phyloP scores from a whole-genome alignment of 345 rosid species.

The Rhodamnia argentea region DNA sequence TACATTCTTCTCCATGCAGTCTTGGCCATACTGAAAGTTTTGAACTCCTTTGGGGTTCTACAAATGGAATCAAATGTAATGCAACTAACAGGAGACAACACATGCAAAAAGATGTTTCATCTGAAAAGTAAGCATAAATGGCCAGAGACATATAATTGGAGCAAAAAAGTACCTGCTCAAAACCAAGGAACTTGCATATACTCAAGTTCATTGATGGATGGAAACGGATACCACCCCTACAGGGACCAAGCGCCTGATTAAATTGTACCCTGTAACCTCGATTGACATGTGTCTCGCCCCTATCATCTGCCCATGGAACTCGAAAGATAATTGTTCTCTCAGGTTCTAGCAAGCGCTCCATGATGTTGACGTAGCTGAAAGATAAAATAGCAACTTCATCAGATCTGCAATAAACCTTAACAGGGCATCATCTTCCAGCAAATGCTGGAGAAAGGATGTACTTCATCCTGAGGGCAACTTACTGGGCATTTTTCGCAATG shows the following conservation, averaged over 20 bases:
- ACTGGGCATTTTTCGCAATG: conserved; percentile 92
- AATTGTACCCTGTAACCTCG: conserved; percentile 96
- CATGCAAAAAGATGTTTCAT: neutral
- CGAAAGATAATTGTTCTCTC: conserved; percentile 89
- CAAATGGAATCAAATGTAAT: neutral
- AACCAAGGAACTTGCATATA: conserved; percentile 86
- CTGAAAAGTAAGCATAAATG: neutral
- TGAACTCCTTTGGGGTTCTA: neutral
- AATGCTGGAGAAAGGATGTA: conserved; percentile 15
- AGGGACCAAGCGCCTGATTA: conserved; percentile 93
- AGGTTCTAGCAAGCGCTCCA: conserved; percentile 94
- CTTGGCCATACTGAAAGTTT: neutral
- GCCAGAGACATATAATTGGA: neutral
- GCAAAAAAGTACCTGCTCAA: conserved; percentile 65
- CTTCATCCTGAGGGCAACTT: conserved; percentile 27
- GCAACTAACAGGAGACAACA: neutral
- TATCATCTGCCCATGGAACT: conserved; percentile 98
- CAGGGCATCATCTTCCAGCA: neutral
- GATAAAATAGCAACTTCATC: neutral
- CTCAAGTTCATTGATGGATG: conserved; percentile 90
- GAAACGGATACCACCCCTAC: conserved; percentile 94
- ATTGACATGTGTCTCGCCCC: conserved; percentile 94
- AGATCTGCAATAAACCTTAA: neutral
- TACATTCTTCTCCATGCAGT: neutral
- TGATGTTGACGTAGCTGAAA: conserved; percentile 84